Evolutionary conservation across 164 flowering plant genomes (phyloP), one percentile per base, ranked within the genome.

Genomic region (Akebia trifoliata): DNA sequence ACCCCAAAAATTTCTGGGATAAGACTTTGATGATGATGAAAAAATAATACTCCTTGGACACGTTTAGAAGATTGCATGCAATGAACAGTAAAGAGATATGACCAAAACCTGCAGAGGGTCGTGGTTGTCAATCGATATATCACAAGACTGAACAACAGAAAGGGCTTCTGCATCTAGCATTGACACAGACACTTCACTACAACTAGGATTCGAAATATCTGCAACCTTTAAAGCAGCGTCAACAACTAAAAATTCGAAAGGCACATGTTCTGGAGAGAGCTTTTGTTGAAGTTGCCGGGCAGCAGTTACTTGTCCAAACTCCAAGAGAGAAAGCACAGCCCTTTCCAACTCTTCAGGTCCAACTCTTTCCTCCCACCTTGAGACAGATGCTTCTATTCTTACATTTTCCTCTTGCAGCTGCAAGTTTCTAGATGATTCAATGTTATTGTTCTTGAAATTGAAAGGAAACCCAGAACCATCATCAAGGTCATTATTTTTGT

Each of bases 341-440:
- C 90, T 86, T 74, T 94, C 95, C 71, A 87, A 65, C 67, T 94
- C 99, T 30, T 75, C 87, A 58, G 90, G 86, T 62, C 81, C 91
- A 67, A 94, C 82, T 62, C 93, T 81, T 68, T 94, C 99, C 66
- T 86, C 97, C 99, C 99, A 94, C 61, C 83, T 78, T 22, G 97
- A 86, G 58, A 83, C 69, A 14, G 96, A 81, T 22, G 76, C 68
- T 44, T 83, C 97, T 8, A 81, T 15, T 60, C 53, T 76, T 4
- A 69, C 32, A 56, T 80, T 82, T 46, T 87, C 96, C 61, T 90
- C 92, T 47, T 61, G 78, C 45, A 67, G 61, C 24, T 61, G 78
- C 14, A 64, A 62, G 59, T 44, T 64, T 51, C 49, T 69, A 26
- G 47, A 44, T 18, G 51, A 54, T 20, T 69, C 73, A 42, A 4